Percentiles rank a stretch among this genome's conserved stretches.
Conservation (phyloP, 106 monocot genomes). For the Dendrobium chrysotoxum region DNA sequence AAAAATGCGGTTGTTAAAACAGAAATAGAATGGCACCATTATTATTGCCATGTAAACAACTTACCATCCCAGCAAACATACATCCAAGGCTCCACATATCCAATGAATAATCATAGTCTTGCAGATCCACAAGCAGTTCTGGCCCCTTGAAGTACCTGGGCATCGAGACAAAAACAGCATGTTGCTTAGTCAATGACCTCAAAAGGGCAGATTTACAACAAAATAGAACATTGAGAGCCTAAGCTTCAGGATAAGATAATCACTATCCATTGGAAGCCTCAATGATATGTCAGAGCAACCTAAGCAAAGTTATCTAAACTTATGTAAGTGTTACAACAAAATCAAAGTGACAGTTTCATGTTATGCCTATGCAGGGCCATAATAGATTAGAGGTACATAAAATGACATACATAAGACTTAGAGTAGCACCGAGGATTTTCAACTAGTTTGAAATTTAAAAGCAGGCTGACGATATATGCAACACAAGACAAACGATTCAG, state of each 20-base stretch:
- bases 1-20: background rate
- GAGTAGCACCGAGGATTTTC: too few species aligned
- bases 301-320: background rate
- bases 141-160: slow-evolving; percentile 91
- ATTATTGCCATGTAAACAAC: background rate
- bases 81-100: slow-evolving; percentile 99
- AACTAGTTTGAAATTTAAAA: too few species aligned
- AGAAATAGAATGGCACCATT: background rate
- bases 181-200: background rate
- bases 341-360: too few species aligned
- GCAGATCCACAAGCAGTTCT: slow-evolving; percentile 87
- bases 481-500: too few species aligned
- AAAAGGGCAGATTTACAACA: background rate
- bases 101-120: slow-evolving; percentile 95
- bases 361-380: too few species aligned
- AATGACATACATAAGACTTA: too few species aligned
- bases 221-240: background rate
- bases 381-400: too few species aligned
- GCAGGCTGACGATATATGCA: too few species aligned
- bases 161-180: background rate
- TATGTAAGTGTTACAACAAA: too few species aligned
- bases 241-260: background rate
- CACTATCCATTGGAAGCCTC: background rate
- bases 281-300: background rate
- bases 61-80: slow-evolving; percentile 99